Evolutionary conservation across 2,329 filamentous ascomycete species (phyloP).

Genomic region (Aspergillus novofumigatus): DNA sequence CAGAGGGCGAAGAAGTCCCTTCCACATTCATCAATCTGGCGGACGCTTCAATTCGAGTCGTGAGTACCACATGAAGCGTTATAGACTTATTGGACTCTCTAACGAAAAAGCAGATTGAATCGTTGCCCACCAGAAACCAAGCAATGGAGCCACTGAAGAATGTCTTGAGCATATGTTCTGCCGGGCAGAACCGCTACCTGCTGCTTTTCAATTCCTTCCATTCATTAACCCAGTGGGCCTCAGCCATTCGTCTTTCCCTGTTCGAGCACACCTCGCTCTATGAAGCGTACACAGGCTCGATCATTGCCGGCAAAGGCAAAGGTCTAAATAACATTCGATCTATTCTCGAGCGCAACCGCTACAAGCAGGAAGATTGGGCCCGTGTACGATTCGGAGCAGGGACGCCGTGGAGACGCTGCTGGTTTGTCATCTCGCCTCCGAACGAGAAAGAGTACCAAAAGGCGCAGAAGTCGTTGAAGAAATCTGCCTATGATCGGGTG

Average conservation of each 20-base stretch:
- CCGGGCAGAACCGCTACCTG: conserved; percentile 90
- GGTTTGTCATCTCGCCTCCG: conserved; percentile 89
- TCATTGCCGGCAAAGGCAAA: conserved; percentile 94
- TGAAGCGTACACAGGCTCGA: conserved; percentile 91
- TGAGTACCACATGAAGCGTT: conserved; percentile 40
- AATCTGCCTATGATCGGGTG: conserved; percentile 75
- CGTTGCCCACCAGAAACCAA: conserved; percentile 74
- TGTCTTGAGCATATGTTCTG: conserved; percentile 91
- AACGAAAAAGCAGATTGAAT: conserved; percentile 65
- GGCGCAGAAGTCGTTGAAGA: conserved; percentile 72
- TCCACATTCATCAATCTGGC: conserved; percentile 95
- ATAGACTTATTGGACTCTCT: conserved; percentile 1
- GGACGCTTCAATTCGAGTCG: conserved; percentile 97
- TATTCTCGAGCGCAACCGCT: conserved; percentile 76
- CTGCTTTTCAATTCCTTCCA: conserved; percentile 95
- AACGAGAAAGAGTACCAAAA: conserved; percentile 90
- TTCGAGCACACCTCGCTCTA: conserved; percentile 90
- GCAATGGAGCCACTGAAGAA: conserved; percentile 83
- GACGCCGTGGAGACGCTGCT: conserved; percentile 92
- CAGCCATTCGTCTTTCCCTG: conserved; percentile 87
- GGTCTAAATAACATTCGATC: conserved; percentile 80
- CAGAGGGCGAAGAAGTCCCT: conserved; percentile 76
- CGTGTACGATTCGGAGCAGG: conserved; percentile 92
- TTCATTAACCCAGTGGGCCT: conserved; percentile 92
- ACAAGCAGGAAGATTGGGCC: conserved; percentile 86